These are phyloP conservation scores for Fusarium temperatum DNA, from an alignment of 2,329 filamentous ascomycete genomes.

Conservation along the genomic window DNA sequence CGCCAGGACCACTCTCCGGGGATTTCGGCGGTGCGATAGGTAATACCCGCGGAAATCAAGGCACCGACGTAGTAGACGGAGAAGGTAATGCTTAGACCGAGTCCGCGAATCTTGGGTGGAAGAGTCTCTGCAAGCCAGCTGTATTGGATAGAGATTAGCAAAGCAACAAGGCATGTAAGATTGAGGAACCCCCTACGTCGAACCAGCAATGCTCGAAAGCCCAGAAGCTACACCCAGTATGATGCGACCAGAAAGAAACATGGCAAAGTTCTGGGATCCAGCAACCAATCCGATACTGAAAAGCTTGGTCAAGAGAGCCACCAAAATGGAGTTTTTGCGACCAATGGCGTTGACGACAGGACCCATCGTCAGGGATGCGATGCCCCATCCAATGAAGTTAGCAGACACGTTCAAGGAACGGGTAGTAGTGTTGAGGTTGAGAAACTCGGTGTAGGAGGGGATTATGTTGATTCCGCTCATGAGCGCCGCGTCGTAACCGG, in stretches of 20 bases:
- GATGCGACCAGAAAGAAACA: not conserved
- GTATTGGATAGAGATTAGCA: not conserved
- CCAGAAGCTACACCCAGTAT: not conserved
- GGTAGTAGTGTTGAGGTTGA: not conserved
- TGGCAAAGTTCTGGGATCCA: not conserved
- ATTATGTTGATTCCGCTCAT: not conserved
- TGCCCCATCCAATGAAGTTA: not conserved
- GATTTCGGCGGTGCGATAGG: not conserved
- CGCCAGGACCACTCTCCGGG: not conserved
- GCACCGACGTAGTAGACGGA: not conserved
- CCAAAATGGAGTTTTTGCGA: not conserved
- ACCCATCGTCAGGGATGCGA: not conserved
- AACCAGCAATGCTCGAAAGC: not conserved
- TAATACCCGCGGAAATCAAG: not conserved
- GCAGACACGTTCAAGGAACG: not conserved
- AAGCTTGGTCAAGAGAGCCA: not conserved
- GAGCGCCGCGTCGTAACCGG: not conserved
- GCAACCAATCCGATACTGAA: not conserved
- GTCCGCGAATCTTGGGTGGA: not conserved
- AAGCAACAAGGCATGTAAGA: accelerated
- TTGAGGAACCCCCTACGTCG: not conserved
- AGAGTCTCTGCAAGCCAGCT: not conserved
- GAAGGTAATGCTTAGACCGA: not conserved
- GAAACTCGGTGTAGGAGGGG: not conserved
- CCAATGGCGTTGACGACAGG: not conserved